These are phyloP conservation scores for Agastache rugosa DNA, from an alignment of 257 asterid genomes.

Conservation along the genomic window DNA sequence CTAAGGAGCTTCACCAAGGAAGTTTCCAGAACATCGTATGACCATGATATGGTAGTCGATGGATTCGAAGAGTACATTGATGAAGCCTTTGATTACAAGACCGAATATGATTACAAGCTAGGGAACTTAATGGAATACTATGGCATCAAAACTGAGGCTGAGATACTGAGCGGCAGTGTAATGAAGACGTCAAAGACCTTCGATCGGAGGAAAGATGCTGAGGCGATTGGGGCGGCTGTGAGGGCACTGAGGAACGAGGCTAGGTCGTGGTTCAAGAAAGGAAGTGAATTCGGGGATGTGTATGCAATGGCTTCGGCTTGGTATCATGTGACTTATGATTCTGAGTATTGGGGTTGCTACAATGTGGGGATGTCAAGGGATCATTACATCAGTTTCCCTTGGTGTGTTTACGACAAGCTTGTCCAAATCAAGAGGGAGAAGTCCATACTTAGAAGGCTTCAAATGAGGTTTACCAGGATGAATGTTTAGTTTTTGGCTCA, in stretches of 20 bases:
- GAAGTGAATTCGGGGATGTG: conserved; percentile 50
- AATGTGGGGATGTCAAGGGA: conserved; percentile 62
- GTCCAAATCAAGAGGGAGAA: conserved; percentile 63
- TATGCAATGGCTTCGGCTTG: conserved; percentile 86
- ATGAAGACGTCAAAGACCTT: conserved; percentile 73
- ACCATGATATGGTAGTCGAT: conserved; percentile 62
- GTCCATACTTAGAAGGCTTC: conserved; percentile 38
- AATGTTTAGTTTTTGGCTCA: not conserved
- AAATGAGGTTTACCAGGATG: conserved; percentile 36
- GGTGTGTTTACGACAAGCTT: conserved; percentile 83
- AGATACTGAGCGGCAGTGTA: conserved; percentile 75
- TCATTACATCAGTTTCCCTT: conserved; percentile 81
- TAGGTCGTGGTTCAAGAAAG: conserved; percentile 67
- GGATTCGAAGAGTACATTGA: conserved; percentile 70
- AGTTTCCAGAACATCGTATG: conserved; percentile 65
- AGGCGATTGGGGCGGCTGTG: conserved; percentile 70
- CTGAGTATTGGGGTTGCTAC: conserved; percentile 64
- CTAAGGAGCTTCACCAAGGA: conserved; percentile 55
- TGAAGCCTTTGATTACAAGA: conserved; percentile 67
- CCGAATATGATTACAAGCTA: conserved; percentile 72
- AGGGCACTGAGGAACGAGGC: conserved; percentile 79
- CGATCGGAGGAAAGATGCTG: conserved; percentile 79
- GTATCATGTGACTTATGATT: conserved; percentile 86
- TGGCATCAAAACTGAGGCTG: conserved; percentile 85
- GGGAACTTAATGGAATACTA: conserved; percentile 91